Evolutionary conservation across 2,329 filamentous ascomycete genomes (phyloP).

Genomic region (Madurella mycetomatis): DNA sequence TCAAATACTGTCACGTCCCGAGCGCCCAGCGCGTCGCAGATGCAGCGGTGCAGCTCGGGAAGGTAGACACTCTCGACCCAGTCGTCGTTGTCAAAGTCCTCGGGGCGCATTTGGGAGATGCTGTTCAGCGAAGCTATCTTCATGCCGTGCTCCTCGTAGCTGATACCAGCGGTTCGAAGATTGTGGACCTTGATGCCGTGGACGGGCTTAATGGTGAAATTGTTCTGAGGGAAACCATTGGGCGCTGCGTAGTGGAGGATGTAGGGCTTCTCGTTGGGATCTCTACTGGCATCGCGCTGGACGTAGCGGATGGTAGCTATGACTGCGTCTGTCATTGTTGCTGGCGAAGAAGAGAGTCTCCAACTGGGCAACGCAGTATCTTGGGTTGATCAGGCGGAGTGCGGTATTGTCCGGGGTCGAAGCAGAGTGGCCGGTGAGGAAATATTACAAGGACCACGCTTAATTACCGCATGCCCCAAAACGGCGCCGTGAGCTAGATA

Average conservation of each 20-base stretch:
- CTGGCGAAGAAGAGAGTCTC: neutral
- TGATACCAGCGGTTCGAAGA: conserved; percentile 14
- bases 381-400: too few relatives aligned
- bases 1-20: conserved; percentile 18
- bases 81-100: conserved; percentile 19
- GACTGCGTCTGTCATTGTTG: neutral
- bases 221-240: conserved; percentile 17
- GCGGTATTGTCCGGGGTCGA: too few relatives aligned
- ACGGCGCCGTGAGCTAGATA: too few relatives aligned
- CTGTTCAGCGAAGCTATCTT: conserved; percentile 7
- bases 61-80: conserved; percentile 17
- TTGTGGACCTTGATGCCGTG: conserved; percentile 16
- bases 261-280: conserved; percentile 18
- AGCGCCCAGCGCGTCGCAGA: conserved; percentile 15
- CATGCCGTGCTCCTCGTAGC: conserved; percentile 16
- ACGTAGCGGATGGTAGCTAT: conserved; percentile 15
- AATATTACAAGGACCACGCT: too few relatives aligned
- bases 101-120: neutral
- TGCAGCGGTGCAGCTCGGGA: conserved; percentile 11
- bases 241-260: conserved; percentile 22
- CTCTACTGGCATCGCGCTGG: conserved; percentile 4
- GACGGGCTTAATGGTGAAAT: conserved; percentile 17
- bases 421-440: too few relatives aligned
- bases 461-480: too few relatives aligned
- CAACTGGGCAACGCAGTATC: too few relatives aligned